Evolutionary conservation across 345 rosid species (phyloP), one percentile per base, ranked within the genome.

Genomic region (Chamaenerion angustifolium): DNA sequence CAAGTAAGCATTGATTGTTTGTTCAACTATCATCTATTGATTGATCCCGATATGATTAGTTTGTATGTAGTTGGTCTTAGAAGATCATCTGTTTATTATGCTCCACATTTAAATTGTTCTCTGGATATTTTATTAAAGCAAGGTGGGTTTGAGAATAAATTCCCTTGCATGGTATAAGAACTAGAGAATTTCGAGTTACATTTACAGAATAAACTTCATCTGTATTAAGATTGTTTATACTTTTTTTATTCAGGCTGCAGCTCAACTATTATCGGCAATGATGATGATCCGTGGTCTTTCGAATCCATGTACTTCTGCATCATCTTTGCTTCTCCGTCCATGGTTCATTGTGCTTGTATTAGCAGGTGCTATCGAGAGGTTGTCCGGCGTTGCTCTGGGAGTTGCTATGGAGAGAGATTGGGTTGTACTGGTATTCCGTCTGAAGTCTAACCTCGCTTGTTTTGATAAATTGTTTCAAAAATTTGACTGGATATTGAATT

Each of bases 321-420:
- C 95, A 12, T 67, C 79, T 1, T 42, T 80, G 69, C 84, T 90
- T 70, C 66, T 70, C 60, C 71, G 55, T 54, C 96, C 94, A 52
- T 90, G 98, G 96, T 90, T 90, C 78, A 45, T 73, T 42, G 79
- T 71, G 13, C 75, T 90, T 21, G 68, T 90, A 42, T 64, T 82
- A 56, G 76, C 85, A 1, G 95, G 93, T 46, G 85, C 96, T 47
- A 31, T 90, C 51, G 98, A 90, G 66, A 76, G 85, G 58, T 68
- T 90, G 46, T 76, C 85, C 48, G 98, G 96, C 40, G 70, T 86
- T 48, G 94, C 96, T 37, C 60, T 80, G 16, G 98, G 96, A 21
- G 94, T 90, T 45, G 85, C 95, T 50, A 69, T 78, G 71, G 98
- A 90, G 62, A 85, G 96, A 50, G 96, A 90, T 52, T 90, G 98